Percentiles rank a stretch among this genome's conserved stretches.
phyloP scores from a whole-genome alignment of 2,329 filamentous ascomycete genomes.

The Diaporthe batatas region DNA sequence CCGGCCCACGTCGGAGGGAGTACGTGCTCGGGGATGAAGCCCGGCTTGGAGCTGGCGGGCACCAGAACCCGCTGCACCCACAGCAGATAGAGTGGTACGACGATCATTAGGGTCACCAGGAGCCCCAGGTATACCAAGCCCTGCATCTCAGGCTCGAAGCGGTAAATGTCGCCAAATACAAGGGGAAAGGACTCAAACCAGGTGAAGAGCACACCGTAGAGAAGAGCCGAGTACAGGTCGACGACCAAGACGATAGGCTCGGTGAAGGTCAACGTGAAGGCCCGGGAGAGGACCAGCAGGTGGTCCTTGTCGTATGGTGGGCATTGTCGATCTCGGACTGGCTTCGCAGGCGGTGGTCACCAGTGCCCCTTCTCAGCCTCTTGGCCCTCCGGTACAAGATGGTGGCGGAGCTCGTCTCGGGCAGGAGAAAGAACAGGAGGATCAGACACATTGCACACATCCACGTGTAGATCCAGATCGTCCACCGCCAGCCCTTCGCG shows the following conservation, averaged over 20 bases:
- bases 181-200: constrained; percentile 31
- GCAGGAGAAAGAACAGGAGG: constrained; percentile 4
- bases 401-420: constrained; percentile 2
- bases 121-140: constrained; percentile 10
- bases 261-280: constrained; percentile 15
- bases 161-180: constrained; percentile 14
- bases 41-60: constrained; percentile 1
- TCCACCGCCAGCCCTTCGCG: not conserved
- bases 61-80: constrained; percentile 4
- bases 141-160: constrained; percentile 14
- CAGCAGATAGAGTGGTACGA: constrained; percentile 10
- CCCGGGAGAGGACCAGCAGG: constrained; percentile 12
- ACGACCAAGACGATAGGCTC: constrained; percentile 16
- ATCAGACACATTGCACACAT: not conserved
- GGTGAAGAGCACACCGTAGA: constrained; percentile 29
- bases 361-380: not conserved
- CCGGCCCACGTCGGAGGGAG: constrained; percentile 21
- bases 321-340: constrained; percentile 10
- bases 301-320: constrained; percentile 12
- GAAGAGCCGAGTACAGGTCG: constrained; percentile 17
- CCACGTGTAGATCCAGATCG: constrained; percentile 1
- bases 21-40: constrained; percentile 11
- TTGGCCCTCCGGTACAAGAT: constrained; percentile 3
- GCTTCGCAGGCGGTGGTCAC: not conserved
- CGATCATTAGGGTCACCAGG: not conserved